Conservation (phyloP, 805 yeast genomes). For the Metschnikowia picachoensis region DNA sequence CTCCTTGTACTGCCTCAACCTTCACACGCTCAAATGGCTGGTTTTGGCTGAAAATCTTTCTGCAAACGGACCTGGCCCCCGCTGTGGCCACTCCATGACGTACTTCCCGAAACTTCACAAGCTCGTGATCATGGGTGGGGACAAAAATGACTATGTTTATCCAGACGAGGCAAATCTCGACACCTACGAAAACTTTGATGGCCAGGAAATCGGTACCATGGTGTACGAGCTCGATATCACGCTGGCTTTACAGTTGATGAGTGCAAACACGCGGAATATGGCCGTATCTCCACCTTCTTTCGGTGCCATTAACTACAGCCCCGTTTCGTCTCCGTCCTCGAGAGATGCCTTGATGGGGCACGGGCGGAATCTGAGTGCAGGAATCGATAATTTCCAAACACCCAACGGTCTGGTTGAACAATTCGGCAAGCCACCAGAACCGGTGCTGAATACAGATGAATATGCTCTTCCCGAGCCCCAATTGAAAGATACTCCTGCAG, state of each 20-base stretch:
- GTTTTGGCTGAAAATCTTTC: constrained; percentile 40
- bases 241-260: constrained; percentile 32
- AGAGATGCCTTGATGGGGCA: constrained; percentile 25
- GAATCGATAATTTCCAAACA: constrained; percentile 26
- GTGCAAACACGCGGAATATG: constrained; percentile 9
- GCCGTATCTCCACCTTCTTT: constrained; percentile 22
- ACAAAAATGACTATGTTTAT: constrained; percentile 62
- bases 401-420: constrained; percentile 23
- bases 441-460: neutral
- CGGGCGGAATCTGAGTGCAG: constrained; percentile 36
- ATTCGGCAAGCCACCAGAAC: constrained; percentile 26
- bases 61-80: constrained; percentile 64
- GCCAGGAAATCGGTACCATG: constrained; percentile 49
- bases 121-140: constrained; percentile 89
- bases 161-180: constrained; percentile 47
- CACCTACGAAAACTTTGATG: constrained; percentile 49
- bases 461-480: neutral
- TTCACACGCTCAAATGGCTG: constrained; percentile 70
- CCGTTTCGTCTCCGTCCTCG: constrained; percentile 15
- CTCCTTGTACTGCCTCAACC: constrained; percentile 69
- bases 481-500: constrained; percentile 2
- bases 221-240: constrained; percentile 61
- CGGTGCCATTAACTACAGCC: constrained; percentile 15
- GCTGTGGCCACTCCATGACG: constrained; percentile 90
- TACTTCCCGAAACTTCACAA: constrained; percentile 62